Base-by-base conservation (phyloP, 1,284 basidiomycete genomes). In the Thecaphora thlaspeos region DNA sequence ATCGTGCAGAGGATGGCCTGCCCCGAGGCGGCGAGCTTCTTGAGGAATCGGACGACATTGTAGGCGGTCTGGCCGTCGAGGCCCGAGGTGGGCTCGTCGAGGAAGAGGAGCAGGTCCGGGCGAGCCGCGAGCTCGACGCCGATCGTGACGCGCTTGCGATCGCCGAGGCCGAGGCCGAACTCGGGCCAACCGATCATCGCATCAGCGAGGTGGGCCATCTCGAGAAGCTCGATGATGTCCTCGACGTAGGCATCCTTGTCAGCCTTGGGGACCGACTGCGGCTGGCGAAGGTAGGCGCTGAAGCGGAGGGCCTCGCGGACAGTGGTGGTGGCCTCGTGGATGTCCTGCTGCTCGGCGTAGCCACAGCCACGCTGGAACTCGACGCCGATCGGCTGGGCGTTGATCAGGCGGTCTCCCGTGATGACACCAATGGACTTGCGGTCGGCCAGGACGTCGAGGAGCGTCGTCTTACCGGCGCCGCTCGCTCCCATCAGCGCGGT, bases 221-320 rank as follows among this genome's bases (percentile, higher is more conserved):
- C 90, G 66, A 90, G 87, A 81, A 91, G 85, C 72, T 83, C 84
- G 61, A 92, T 80, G 48, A 88, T 87, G 70, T 84, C 85, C 54
- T 91, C 88, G 49, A 88, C 89, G 68, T 90, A 91, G 40, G 83
- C 85, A 71, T 87, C 83, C 77, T 92, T 93, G 77, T 93, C 90
- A 1, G 79, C 79, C 21, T 81, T 78, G 0, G 88, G 80, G 3
- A 90, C 84, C 9, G 81, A 80, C 8, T 81, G 79, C 2, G 89
- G 87, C 71, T 93, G 91, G 23, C 91, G 85, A 7, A 94, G 80
- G 59, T 86, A 82, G 0, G 91, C 91, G 10, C 87, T 89, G 80
- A 93, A 91, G 21, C 84, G 79, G 0, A 95, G 80, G 0, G 91
- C 88, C 72, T 95, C 91, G 24, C 89, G 84, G 8, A 94, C 90